A percentile compares a stretch with the other conserved stretches of the same genome.
Conservation (phyloP, 2,329 filamentous ascomycete genomes). For the Acephala macrosclerotiorum region DNA sequence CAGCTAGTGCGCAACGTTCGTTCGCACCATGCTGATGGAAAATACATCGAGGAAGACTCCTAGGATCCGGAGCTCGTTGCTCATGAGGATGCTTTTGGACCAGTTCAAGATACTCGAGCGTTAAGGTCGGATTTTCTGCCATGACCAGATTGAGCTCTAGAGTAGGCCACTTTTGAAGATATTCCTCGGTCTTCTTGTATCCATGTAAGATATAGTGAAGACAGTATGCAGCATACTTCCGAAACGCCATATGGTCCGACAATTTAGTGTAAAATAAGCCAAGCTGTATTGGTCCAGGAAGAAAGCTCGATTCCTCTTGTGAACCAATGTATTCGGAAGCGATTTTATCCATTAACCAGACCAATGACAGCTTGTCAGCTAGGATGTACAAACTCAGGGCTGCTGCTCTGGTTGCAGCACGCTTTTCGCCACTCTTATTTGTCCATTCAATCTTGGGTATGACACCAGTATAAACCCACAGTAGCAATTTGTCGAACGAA, state of each 20-base stretch:
- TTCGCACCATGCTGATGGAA: background rate
- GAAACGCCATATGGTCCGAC: background rate
- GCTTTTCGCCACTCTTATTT: too few relatives aligned
- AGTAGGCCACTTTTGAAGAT: background rate
- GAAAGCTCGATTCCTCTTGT: background rate
- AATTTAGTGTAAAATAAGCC: background rate
- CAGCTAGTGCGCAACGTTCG: background rate
- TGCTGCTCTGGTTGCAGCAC: background rate
- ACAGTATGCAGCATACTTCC: background rate
- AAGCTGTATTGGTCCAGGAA: background rate
- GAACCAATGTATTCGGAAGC: background rate
- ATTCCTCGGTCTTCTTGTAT: background rate
- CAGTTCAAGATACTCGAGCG: background rate
- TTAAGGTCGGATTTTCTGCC: background rate
- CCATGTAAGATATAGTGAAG: constrained; percentile 1
- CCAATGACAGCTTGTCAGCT: background rate
- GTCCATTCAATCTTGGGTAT: background rate
- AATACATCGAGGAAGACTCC: background rate
- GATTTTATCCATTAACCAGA: background rate
- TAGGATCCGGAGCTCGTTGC: background rate
- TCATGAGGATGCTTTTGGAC: background rate
- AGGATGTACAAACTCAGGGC: background rate
- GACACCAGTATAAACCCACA: background rate
- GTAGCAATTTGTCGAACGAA: background rate
- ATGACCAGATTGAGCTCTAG: background rate